Evolutionary conservation across 2,329 filamentous ascomycete species (phyloP), one percentile per base, ranked within the genome.

Genomic region (Alternaria hordeiaustralica): DNA sequence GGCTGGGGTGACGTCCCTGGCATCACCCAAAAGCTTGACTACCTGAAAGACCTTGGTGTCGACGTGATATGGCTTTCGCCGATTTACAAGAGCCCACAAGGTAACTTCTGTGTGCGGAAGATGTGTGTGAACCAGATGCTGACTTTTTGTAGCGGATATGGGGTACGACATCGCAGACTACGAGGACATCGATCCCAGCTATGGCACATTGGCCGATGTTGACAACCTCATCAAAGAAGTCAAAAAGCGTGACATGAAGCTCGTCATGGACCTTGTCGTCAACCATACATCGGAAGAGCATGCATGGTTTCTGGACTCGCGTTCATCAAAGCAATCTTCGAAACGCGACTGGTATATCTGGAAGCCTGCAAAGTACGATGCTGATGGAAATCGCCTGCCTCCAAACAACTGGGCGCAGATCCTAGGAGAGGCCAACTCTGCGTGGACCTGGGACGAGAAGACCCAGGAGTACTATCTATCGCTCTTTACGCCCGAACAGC

Each of bases 381-480:
- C 78, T n/a, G 81, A 88, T 21, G 91, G 90, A 1, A 86, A 86
- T 36, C 86, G 89, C 0, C 83, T 89, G 49, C 90, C 91, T 0
- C 92, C 92, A 0, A 94, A 92, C 67, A 94, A 94, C 78, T 94
- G 91, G 85, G 71, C 85, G 79, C 69, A 87, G 78, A 82, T 88
- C 82, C 78, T 91, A 87, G 80, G 80, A 5, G 76, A 79, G 55
- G 79, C 79, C n/a, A 87, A 86, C 56, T 87, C 83, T 58, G 84
- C 86, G 0, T 93, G 90, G 91, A 84, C 88, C 44, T 94, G 88
- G 82, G 91, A 94, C 70, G 88, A 91, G 69, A 77, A 78, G 20
- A 92, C 90, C 0, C 84, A 87, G 25, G 90, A 95, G 78, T 94
- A 93, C 77, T 94, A 93, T 70, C 86, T 94, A 0, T 89, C 91